Evolutionary conservation across 179 eudicot genomes (phyloP), one percentile per base, ranked within the genome.

Genomic region (Pouteria campechiana): DNA sequence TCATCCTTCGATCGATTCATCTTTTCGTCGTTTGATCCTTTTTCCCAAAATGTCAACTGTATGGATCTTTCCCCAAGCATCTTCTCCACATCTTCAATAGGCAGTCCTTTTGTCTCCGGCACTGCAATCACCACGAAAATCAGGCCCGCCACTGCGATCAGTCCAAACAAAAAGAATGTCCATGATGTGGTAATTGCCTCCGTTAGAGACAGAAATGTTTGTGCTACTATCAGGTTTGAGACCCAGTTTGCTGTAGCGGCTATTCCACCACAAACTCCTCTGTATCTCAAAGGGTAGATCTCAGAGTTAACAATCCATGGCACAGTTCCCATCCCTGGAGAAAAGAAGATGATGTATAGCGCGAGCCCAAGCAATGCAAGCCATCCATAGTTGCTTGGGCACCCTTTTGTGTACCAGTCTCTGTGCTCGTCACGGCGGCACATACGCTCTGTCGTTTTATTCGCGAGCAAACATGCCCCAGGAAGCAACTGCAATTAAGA

Each of bases 291-390:
- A 1, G 69, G 69, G 35, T 63, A 63, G 30, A 63, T 63, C 51
- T 63, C 69, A 0, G 69, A 63, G 59, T 64, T 64, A 11, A 64
- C 37, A 5, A 64, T 37, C 69, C 69, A 64, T 0, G 69, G 69
- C 0, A 50, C 63, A 0, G 64, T 57, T 24, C 69, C 69, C 69
- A 64, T 64, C 2, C 69, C 69, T 0, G 64, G 64, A 9, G 69
- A 39, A 50, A 50, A 57, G 5, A 41, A 15, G 1, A 64, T 16
- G 33, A 64, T 64, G 50, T 64, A 64, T 28, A 60, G 27, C n/a
- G 45, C 69, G 1, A 57, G 34, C 45, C 57, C 37, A 18, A 64
- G 18, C 1, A 57, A 42, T 11, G 69, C 64, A 44, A 46, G 28
- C 41, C 50, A 57, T 3, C 69, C 69, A 4, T 51, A 17, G 22